phyloP scores from a whole-genome alignment of 352 stramenopile genomes.

The Globisporangium irregulare region DNA sequence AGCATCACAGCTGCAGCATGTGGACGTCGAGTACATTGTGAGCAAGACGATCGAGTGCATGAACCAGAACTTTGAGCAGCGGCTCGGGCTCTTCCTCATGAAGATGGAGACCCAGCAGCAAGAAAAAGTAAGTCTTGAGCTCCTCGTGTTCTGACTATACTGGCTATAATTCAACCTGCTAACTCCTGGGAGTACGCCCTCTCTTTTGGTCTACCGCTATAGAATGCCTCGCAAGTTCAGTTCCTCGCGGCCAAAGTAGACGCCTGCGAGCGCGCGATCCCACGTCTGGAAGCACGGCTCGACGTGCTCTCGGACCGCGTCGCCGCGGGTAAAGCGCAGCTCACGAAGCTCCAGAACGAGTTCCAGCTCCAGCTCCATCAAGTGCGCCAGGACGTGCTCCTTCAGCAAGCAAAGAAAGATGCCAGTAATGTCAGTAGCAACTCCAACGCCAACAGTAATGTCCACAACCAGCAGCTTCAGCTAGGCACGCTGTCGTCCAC shows the following conservation, averaged over 20 bases:
- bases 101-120: slow-evolving; percentile 62
- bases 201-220: background rate
- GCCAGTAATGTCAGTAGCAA: background rate
- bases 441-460: too few species aligned
- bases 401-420: slow-evolving; percentile 6
- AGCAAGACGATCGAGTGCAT: slow-evolving; percentile 64
- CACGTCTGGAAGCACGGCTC: slow-evolving; percentile 51
- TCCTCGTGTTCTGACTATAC: background rate
- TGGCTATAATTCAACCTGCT: too few species aligned
- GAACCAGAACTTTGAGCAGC: slow-evolving; percentile 65
- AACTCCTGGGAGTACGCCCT: too few species aligned
- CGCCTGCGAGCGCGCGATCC: slow-evolving; percentile 56
- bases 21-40: slow-evolving; percentile 63
- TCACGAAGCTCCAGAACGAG: slow-evolving; percentile 15
- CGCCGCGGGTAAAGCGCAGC: slow-evolving; percentile 23
- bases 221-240: slow-evolving; percentile 51
- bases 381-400: slow-evolving; percentile 28
- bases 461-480: background rate
- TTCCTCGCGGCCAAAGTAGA: slow-evolving; percentile 57
- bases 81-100: slow-evolving; percentile 48
- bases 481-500: slow-evolving; percentile 17
- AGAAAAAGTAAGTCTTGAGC: slow-evolving; percentile 33
- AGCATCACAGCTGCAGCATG: slow-evolving; percentile 26
- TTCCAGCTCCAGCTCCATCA: slow-evolving; percentile 30
- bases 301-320: slow-evolving; percentile 61